phyloP scores from a whole-genome alignment of 306 rosid species.

The Argentina anserina region DNA sequence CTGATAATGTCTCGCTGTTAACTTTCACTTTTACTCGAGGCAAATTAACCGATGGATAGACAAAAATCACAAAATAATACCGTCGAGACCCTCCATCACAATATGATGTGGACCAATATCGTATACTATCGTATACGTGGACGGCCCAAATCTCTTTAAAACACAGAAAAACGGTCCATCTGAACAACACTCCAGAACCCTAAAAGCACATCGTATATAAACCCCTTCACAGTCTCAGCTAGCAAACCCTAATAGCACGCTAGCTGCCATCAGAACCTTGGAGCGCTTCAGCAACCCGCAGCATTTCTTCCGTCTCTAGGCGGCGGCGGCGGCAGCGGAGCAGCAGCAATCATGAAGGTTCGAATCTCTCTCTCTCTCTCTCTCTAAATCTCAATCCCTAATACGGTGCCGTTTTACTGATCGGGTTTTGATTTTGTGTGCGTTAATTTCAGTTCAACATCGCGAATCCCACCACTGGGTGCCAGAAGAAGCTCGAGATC shows the following conservation, averaged over 20 bases:
- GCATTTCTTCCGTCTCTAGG: not conserved
- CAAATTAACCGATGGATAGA: too few species aligned
- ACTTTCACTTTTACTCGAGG: too few species aligned
- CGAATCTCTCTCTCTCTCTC: not conserved
- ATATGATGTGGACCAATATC: too few species aligned
- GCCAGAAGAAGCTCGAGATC: constrained; percentile 40
- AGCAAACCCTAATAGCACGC: not conserved
- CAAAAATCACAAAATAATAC: too few species aligned
- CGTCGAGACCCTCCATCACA: too few species aligned
- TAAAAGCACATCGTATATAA: not conserved
- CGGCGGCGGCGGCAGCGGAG: not conserved
- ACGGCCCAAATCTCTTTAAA: too few species aligned
- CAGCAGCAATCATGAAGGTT: constrained; percentile 14
- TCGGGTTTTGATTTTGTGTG: not conserved
- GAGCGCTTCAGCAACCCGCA: not conserved
- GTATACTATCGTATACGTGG: too few species aligned
- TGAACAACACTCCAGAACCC: not conserved
- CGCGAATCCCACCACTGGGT: constrained; percentile 38
- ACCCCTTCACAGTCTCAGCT: not conserved
- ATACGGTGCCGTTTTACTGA: not conserved
- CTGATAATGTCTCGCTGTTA: too few species aligned
- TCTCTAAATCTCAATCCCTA: not conserved
- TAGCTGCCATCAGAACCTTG: not conserved
- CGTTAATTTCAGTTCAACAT: constrained; percentile 26
- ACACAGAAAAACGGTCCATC: too few species aligned